phyloP scores from a whole-genome alignment of 306 rosid genomes.

The Hylodesmum podocarpum region DNA sequence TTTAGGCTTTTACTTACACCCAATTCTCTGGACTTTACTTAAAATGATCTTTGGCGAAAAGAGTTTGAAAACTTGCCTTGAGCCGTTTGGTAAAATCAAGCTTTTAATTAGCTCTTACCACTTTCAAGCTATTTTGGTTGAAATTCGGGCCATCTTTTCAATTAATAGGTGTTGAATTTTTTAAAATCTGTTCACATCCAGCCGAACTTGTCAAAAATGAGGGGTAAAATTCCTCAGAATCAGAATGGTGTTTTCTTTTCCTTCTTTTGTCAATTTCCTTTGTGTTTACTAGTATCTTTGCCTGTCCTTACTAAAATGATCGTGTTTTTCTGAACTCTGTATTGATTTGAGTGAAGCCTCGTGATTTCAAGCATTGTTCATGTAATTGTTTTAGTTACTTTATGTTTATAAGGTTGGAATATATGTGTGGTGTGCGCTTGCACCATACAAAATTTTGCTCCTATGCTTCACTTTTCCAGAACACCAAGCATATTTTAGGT shows the following conservation, averaged over 20 bases:
- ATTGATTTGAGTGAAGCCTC: neutral
- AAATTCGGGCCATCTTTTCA: neutral
- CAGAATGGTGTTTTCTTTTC: neutral
- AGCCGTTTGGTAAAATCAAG: too few species aligned
- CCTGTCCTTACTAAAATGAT: neutral
- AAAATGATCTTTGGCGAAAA: too few species aligned
- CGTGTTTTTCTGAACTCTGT: neutral
- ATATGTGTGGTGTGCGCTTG: neutral
- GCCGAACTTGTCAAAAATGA: neutral
- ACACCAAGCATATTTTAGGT: neutral
- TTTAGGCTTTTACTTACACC: neutral
- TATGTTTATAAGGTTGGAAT: constrained; percentile 4
- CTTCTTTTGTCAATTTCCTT: neutral
- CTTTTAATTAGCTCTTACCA: neutral
- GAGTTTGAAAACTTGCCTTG: neutral
- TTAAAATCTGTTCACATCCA: neutral
- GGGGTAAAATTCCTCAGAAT: neutral
- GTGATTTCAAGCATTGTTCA: neutral
- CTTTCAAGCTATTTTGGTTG: neutral
- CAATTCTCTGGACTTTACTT: too few species aligned
- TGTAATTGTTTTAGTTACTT: neutral
- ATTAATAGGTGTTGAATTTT: neutral
- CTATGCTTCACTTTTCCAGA: neutral
- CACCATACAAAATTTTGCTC: neutral
- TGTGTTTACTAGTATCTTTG: neutral